These are phyloP conservation scores for Tolypocladium sp. DNA, from an alignment of 2,329 filamentous ascomycete genomes.

Conservation along the genomic window DNA sequence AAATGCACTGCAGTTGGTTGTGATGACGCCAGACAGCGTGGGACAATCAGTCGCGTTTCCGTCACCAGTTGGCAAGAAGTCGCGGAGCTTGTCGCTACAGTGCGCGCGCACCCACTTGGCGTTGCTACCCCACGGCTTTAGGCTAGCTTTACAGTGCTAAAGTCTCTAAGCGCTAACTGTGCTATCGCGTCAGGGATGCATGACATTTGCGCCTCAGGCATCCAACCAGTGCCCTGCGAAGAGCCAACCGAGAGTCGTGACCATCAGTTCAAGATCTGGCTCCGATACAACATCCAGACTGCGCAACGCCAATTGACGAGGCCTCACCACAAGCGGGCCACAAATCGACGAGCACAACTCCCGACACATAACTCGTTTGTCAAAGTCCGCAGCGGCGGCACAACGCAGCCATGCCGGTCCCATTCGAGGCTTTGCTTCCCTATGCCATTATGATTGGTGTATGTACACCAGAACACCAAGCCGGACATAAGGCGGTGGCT, in stretches of 20 bases:
- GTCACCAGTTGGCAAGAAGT: conserved; percentile 1
- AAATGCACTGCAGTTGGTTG: not conserved
- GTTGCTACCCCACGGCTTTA: not conserved
- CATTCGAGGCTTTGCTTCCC: conserved; percentile 55
- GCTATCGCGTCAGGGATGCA: not conserved
- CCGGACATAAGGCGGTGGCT: conserved; percentile 8
- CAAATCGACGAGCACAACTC: not conserved
- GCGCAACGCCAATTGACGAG: not conserved
- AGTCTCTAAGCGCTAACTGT: not conserved
- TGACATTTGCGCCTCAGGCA: conserved; percentile 12
- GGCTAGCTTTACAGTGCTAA: not conserved
- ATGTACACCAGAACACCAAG: conserved; percentile 20
- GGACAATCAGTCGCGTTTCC: conserved; percentile 9
- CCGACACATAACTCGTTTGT: not conserved
- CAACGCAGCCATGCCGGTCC: conserved; percentile 44
- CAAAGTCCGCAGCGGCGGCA: conserved; percentile 22
- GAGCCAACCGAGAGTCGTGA: not conserved
- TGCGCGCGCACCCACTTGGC: conserved; percentile 3
- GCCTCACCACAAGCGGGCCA: not conserved
- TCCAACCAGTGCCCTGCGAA: not conserved
- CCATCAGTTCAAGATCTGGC: not conserved
- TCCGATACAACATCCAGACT: not conserved
- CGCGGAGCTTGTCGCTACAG: conserved; percentile 7
- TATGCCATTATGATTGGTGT: conserved; percentile 56
- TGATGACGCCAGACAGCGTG: not conserved